These are phyloP conservation scores for Aspergillus sp. DNA, from an alignment of 2,329 filamentous ascomycete genomes.

Conservation along the genomic window DNA sequence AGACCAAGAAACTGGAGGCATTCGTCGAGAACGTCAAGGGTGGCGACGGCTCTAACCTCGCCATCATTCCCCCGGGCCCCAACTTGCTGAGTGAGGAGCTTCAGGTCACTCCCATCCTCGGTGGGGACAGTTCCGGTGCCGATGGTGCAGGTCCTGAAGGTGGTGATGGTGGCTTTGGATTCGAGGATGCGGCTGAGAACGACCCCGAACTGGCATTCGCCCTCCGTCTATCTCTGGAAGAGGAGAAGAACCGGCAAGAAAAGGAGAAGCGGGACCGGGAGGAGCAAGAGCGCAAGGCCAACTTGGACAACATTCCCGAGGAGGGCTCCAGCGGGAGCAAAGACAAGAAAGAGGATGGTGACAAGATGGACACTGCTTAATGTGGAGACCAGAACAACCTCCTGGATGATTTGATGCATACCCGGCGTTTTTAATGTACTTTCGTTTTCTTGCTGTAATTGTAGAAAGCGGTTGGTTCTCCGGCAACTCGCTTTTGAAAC, in stretches of 20 bases:
- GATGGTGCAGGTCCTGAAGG: slow-evolving; percentile 51
- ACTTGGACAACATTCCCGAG: slow-evolving; percentile 79
- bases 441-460: slow-evolving; percentile 19
- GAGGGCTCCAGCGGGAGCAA: slow-evolving; percentile 62
- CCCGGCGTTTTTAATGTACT: slow-evolving; percentile 36
- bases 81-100: slow-evolving; percentile 92
- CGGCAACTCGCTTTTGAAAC: slow-evolving; percentile 16
- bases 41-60: slow-evolving; percentile 86
- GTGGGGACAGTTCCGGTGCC: slow-evolving; percentile 71
- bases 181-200: slow-evolving; percentile 77
- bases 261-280: slow-evolving; percentile 78
- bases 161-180: slow-evolving; percentile 64
- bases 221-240: slow-evolving; percentile 95
- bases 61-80: slow-evolving; percentile 85
- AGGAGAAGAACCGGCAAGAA: slow-evolving; percentile 92
- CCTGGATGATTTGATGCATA: slow-evolving; percentile 40
- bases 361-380: slow-evolving; percentile 92
- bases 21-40: slow-evolving; percentile 94
- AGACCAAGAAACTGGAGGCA: slow-evolving; percentile 82
- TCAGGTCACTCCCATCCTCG: slow-evolving; percentile 83
- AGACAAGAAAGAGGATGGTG: slow-evolving; percentile 59
- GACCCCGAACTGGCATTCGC: slow-evolving; percentile 94
- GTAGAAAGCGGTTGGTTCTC: slow-evolving; percentile 20
- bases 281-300: slow-evolving; percentile 69
- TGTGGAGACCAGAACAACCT: slow-evolving; percentile 22